phyloP scores from a whole-genome alignment of 805 yeast genomes.

The Yarrowia sp. region DNA sequence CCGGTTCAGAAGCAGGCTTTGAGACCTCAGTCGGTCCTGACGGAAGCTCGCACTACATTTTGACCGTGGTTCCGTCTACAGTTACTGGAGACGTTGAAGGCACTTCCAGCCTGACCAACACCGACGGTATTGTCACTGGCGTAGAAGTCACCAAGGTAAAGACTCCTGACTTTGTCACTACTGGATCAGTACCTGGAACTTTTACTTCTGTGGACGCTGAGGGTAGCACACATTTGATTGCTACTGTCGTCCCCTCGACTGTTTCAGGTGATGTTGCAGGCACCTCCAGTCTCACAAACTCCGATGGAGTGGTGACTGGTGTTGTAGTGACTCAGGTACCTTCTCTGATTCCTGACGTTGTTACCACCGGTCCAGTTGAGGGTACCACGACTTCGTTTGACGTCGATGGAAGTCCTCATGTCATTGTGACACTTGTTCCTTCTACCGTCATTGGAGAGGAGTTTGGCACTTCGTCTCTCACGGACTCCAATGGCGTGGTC shows the following conservation, averaged over 20 bases:
- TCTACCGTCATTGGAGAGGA: neutral
- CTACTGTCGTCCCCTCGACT: neutral
- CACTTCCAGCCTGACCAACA: neutral
- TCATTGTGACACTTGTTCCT: neutral
- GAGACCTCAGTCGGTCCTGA: too few relatives aligned
- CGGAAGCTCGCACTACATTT: neutral
- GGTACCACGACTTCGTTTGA: neutral
- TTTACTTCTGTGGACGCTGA: neutral
- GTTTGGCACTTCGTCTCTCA: neutral
- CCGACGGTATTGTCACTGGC: neutral
- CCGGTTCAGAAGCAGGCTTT: too few relatives aligned
- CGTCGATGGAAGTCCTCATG: neutral
- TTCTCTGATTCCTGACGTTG: neutral
- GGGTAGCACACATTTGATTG: neutral
- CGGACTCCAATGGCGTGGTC: neutral
- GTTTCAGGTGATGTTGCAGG: neutral
- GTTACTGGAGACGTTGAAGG: neutral
- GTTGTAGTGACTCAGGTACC: neutral
- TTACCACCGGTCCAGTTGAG: neutral
- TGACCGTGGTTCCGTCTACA: neutral
- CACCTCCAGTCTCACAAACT: neutral
- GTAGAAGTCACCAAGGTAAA: neutral
- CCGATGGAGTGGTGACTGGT: neutral
- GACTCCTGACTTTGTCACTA: neutral
- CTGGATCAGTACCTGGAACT: neutral